These are phyloP conservation scores for Panicum miliaceum DNA, from an alignment of 176 grass and related monocot species.

Conservation along the genomic window DNA sequence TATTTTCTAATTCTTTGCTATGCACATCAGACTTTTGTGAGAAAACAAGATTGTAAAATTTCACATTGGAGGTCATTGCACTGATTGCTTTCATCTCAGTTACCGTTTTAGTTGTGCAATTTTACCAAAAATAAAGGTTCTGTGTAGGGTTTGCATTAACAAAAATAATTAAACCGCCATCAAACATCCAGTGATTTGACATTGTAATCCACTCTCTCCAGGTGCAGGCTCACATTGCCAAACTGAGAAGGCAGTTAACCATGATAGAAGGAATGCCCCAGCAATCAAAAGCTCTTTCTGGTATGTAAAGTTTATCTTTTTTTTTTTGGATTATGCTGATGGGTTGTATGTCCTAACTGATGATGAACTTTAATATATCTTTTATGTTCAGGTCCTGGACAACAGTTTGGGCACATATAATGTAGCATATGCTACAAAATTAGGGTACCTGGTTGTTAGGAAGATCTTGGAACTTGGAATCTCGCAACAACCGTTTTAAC, in stretches of 20 bases:
- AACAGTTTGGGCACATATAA: slow-evolving; percentile 57
- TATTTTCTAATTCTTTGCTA: background rate
- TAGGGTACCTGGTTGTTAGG: slow-evolving; percentile 22
- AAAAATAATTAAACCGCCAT: slow-evolving; percentile 8
- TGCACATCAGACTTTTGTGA: background rate
- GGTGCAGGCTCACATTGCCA: slow-evolving; percentile 92
- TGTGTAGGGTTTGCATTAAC: background rate
- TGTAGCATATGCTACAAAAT: background rate
- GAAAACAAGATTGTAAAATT: background rate
- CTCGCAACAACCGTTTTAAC: slow-evolving; percentile 30
- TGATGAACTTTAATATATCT: slow-evolving; percentile 22
- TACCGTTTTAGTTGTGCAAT: background rate
- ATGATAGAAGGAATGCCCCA: slow-evolving; percentile 85
- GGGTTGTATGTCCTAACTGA: slow-evolving; percentile 18
- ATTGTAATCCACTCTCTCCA: slow-evolving; percentile 36
- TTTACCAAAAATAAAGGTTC: background rate
- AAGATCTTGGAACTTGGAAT: slow-evolving; percentile 35
- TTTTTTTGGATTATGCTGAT: slow-evolving; percentile 16
- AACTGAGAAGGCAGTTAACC: slow-evolving; percentile 91
- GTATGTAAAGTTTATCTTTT: slow-evolving; percentile 54
- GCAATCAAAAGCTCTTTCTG: slow-evolving; percentile 67
- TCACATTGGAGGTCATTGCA: background rate
- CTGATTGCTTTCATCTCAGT: slow-evolving; percentile 17
- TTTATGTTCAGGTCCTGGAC: slow-evolving; percentile 44
- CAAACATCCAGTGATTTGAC: slow-evolving; percentile 15